These are phyloP conservation scores for Alternaria viburni DNA, from an alignment of 2,329 filamentous ascomycete species.

Conservation along the genomic window DNA sequence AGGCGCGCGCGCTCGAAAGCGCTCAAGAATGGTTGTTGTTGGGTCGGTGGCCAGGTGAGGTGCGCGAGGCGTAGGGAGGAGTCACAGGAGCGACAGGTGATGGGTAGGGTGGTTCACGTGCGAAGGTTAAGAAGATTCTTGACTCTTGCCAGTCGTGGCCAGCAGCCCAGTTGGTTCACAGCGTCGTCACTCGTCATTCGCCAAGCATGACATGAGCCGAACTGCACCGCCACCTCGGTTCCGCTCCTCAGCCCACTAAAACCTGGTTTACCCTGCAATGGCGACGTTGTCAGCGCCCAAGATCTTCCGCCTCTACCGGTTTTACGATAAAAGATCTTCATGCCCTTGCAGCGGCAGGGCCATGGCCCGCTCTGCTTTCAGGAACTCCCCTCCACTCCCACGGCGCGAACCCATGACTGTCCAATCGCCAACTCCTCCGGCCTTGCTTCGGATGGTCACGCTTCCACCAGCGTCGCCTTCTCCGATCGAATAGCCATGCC, in stretches of 20 bases:
- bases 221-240: slow-evolving; percentile 17
- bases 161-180: slow-evolving; percentile 8
- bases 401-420: slow-evolving; percentile 4
- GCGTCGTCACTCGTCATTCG: slow-evolving; percentile 14
- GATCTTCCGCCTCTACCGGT: slow-evolving; percentile 18
- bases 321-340: slow-evolving; percentile 26
- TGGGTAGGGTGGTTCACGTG: slow-evolving; percentile 6
- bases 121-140: slow-evolving; percentile 12
- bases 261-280: slow-evolving; percentile 11
- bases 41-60: neutral
- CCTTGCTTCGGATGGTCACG: slow-evolving; percentile 20
- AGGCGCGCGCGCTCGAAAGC: slow-evolving; percentile 33
- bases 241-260: slow-evolving; percentile 6
- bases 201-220: slow-evolving; percentile 9
- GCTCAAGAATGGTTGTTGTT: slow-evolving; percentile 22
- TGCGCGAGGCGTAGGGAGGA: slow-evolving; percentile 6
- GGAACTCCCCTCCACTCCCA: slow-evolving; percentile 22
- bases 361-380: slow-evolving; percentile 38
- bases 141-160: slow-evolving; percentile 9
- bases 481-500: slow-evolving; percentile 20
- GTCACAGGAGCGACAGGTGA: slow-evolving; percentile 11
- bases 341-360: slow-evolving; percentile 41
- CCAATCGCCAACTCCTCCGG: slow-evolving; percentile 23
- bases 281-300: slow-evolving; percentile 12
- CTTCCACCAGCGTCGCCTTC: slow-evolving; percentile 23